Evolutionary conservation across 768 basidiomycete species (phyloP), one percentile per base, ranked within the genome.

Genomic region (Erythrobasidium yunnanense): DNA sequence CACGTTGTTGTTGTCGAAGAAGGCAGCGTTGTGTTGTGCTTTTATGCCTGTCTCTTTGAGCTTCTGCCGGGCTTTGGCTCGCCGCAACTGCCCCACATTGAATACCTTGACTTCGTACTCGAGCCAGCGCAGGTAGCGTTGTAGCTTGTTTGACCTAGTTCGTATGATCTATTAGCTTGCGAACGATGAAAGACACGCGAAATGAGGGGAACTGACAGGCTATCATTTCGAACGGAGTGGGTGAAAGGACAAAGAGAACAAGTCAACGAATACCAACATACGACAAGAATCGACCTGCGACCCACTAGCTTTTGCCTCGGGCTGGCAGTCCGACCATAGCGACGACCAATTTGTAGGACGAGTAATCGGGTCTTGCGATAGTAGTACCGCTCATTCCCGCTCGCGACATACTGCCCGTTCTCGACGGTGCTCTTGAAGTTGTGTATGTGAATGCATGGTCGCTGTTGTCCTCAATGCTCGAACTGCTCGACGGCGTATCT

Each of bases 331-430:
- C 95, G 67, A 97, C 90, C 90, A 42, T 42, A 42, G 38, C 38
- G 38, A 42, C 83, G 5, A 99, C 90, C 70, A 99, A 95, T 82
- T 97, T 99, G 35, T 90, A 89, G 74, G 96, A 92, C 2, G 91
- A 95, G 72, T 97, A 97, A 74, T 99, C 95, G 4, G 95, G 95
- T 76, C 93, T 96, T 58, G 88, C 87, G 51, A 93, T 89, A 91
- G 70, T 11, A 8, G 49, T 50, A 38, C 51, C 13, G 13, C 47
- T 29, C 60, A 63, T 63, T 20, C 60, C 60, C 32, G 32, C 27
- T 30, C 60, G 29, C 5, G 46, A 50, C 32, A 63, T 34, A 13
- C 32, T 34, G 6, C 60, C 60, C 5, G 60, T 32, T 32, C 60
- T 52, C 47, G 46, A 50, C 4, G 60, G 60, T 6, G 60, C 60